These are phyloP conservation scores for Xylariaceae sp. DNA, from an alignment of 2,329 filamentous ascomycete species.

Conservation along the genomic window DNA sequence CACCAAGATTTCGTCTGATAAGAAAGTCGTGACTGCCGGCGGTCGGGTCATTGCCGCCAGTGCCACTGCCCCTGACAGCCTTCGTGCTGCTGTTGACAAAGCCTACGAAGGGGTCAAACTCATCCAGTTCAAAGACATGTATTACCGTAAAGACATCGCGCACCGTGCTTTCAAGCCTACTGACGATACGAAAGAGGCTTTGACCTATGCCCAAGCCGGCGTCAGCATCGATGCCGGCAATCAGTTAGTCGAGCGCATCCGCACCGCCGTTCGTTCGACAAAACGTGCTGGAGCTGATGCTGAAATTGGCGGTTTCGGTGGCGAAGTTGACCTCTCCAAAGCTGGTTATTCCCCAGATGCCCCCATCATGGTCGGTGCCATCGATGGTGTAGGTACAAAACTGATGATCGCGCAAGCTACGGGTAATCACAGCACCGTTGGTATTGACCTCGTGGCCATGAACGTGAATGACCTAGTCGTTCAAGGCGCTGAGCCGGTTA, in stretches of 20 bases:
- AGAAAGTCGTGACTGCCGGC: constrained; percentile 70
- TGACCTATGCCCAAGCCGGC: constrained; percentile 91
- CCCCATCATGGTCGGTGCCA: constrained; percentile 85
- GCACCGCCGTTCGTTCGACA: constrained; percentile 81
- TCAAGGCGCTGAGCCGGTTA: constrained; percentile 88
- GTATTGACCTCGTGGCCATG: constrained; percentile 97
- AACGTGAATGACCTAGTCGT: constrained; percentile 98
- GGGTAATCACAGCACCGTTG: constrained; percentile 88
- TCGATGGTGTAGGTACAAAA: constrained; percentile 95
- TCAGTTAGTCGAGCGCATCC: constrained; percentile 87
- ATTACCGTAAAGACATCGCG: constrained; percentile 90
- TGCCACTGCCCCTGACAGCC: constrained; percentile 63
- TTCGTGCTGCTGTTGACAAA: constrained; percentile 78
- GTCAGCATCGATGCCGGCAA: constrained; percentile 96
- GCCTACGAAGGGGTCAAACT: constrained; percentile 80
- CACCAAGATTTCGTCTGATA: constrained; percentile 58
- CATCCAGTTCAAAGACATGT: constrained; percentile 84
- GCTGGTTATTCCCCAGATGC: constrained; percentile 66
- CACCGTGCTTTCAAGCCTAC: constrained; percentile 61
- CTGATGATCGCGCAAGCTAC: constrained; percentile 91
- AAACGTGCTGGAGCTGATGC: constrained; percentile 83
- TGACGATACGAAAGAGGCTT: constrained; percentile 40
- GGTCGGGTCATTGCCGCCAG: constrained; percentile 94
- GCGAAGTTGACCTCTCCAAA: constrained; percentile 71
- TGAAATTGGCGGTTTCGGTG: constrained; percentile 92